Evolutionary conservation across 1,284 basidiomycete species (phyloP).

Genomic region (Papiliotrema flavescens): DNA sequence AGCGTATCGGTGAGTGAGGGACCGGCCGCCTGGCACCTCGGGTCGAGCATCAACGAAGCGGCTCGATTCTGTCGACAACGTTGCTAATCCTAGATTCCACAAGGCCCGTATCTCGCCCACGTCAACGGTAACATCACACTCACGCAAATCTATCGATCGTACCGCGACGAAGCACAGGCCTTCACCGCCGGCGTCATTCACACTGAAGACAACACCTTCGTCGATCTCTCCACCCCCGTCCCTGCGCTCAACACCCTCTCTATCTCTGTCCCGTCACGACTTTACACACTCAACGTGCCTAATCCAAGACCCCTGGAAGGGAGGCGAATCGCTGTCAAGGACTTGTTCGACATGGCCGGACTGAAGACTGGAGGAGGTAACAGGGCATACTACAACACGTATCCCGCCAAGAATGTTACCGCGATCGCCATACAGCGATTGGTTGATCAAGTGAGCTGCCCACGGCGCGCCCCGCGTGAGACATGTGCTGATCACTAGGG

Average conservation of each 20-base stretch:
- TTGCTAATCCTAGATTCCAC: conserved; percentile 15
- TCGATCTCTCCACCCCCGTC: conserved; percentile 12
- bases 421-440: conserved; percentile 50
- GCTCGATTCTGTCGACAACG: too few relatives aligned
- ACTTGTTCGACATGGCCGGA: conserved; percentile 31
- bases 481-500: conserved; percentile 46
- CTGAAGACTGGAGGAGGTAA: conserved; percentile 26
- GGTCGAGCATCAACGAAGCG: too few relatives aligned
- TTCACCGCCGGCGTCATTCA: conserved; percentile 23
- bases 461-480: background rate
- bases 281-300: conserved; percentile 22
- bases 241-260: conserved; percentile 26
- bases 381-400: conserved; percentile 16
- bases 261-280: conserved; percentile 32
- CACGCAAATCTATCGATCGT: conserved; percentile 29
- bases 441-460: conserved; percentile 51
- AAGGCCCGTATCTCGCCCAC: conserved; percentile 30
- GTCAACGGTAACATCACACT: conserved; percentile 16
- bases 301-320: conserved; percentile 29
- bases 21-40: too few relatives aligned
- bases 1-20: background rate
- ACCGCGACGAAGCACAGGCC: conserved; percentile 29
- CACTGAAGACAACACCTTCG: conserved; percentile 15
- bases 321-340: conserved; percentile 27
- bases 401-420: conserved; percentile 12